phyloP scores from a whole-genome alignment of 2,329 filamentous ascomycete species.

The Scopulariopsis brevicaulis region DNA sequence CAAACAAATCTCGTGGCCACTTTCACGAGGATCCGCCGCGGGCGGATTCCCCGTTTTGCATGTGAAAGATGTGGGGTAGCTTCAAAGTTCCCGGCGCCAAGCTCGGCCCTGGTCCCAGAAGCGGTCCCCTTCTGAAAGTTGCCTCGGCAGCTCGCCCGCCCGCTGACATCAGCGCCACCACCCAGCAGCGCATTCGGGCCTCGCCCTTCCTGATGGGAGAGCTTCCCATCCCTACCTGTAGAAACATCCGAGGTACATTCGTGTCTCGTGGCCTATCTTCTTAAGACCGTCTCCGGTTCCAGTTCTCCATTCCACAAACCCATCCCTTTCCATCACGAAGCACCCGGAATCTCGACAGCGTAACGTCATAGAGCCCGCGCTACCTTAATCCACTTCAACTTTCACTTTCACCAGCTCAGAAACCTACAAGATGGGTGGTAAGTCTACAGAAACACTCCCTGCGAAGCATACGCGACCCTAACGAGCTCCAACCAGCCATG shows the following conservation, averaged over 20 bases:
- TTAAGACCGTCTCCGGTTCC: not conserved
- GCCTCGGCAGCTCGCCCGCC: not conserved
- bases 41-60: not conserved
- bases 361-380: not conserved
- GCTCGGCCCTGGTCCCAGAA: not conserved
- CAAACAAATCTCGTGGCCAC: not conserved
- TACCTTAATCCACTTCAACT: not conserved
- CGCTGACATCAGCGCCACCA: not conserved
- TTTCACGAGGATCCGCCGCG: not conserved
- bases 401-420: not conserved
- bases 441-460: not conserved
- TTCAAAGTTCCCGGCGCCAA: not conserved
- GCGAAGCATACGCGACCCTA: not conserved
- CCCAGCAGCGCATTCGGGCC: not conserved
- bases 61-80: not conserved
- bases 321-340: not conserved
- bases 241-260: constrained; percentile 5
- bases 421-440: constrained; percentile 4
- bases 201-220: not conserved
- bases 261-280: not conserved
- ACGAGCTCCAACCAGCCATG: constrained; percentile 26
- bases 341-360: not conserved
- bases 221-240: not conserved
- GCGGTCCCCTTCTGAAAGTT: not conserved
- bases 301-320: not conserved